Conservation (phyloP, 768 basidiomycete species). For the Leccinum incarnatum region DNA sequence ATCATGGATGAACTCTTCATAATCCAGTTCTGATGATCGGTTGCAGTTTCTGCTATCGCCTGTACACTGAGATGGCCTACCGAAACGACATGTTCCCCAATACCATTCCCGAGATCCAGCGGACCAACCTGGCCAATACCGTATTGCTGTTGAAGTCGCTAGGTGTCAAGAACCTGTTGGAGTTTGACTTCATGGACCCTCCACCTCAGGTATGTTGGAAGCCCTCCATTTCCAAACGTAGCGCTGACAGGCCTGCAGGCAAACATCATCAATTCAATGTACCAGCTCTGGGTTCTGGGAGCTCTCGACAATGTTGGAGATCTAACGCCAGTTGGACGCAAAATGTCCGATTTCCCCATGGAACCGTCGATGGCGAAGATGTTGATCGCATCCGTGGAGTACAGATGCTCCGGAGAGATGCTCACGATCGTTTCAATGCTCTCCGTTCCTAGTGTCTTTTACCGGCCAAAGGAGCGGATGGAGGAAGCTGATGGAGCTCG, state of each 20-base stretch:
- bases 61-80: conserved; percentile 96
- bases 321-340: conserved; percentile 84
- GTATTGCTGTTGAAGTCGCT: conserved; percentile 92
- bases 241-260: conserved; percentile 46
- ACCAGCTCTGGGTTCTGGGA: conserved; percentile 98
- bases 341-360: conserved; percentile 99
- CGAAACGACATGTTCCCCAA: conserved; percentile 94
- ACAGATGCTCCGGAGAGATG: conserved; percentile 93
- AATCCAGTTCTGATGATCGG: conserved; percentile 2
- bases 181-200: conserved; percentile 99
- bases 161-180: conserved; percentile 94
- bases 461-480: conserved; percentile 94
- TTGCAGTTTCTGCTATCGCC: conserved; percentile 85
- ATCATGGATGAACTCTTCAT: neutral
- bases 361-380: conserved; percentile 99
- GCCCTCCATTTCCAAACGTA: neutral
- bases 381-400: conserved; percentile 88
- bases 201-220: conserved; percentile 77
- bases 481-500: conserved; percentile 97
- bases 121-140: conserved; percentile 97
- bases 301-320: conserved; percentile 98
- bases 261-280: conserved; percentile 99
- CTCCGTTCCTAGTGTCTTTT: conserved; percentile 96
- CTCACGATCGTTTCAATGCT: conserved; percentile 99
- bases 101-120: conserved; percentile 97